Conservation (phyloP, 2,329 filamentous ascomycete genomes). For the Paraphaeosphaeria minitans region DNA sequence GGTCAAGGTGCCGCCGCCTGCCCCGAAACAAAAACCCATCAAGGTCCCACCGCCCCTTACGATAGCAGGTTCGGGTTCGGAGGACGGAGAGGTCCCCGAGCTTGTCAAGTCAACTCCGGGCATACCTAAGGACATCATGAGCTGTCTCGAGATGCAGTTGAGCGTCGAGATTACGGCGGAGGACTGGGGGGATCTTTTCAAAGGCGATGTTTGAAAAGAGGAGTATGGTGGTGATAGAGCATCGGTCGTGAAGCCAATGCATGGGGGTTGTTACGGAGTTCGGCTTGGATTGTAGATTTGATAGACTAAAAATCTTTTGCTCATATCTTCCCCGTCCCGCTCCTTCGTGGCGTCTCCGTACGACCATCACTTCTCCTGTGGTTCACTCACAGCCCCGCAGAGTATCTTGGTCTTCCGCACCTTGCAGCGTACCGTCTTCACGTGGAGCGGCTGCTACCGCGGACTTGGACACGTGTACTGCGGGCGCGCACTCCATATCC, state of each 20-base stretch:
- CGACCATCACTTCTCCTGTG: too few relatives aligned
- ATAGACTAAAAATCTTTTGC: not conserved
- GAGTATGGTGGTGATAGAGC: not conserved
- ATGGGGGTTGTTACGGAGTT: not conserved
- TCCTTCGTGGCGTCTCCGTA: not conserved
- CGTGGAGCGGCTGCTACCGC: not conserved
- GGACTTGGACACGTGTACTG: not conserved
- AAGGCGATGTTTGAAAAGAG: conserved; percentile 2
- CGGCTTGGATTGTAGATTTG: not conserved
- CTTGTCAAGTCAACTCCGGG: not conserved
- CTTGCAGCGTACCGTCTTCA: not conserved
- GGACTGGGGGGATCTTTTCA: conserved; percentile 9
- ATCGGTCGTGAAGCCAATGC: not conserved
- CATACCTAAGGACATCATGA: not conserved
- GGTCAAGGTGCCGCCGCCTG: not conserved
- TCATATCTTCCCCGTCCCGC: not conserved
- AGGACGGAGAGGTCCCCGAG: not conserved
- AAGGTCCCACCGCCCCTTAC: not conserved
- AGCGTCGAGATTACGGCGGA: not conserved
- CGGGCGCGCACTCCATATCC: not conserved
- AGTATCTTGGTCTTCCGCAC: not conserved
- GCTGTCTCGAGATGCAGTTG: not conserved
- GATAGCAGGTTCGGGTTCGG: not conserved
- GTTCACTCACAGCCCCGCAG: not conserved
- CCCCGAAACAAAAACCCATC: not conserved